Evolutionary conservation across 2,329 filamentous ascomycete genomes (phyloP), one percentile per base, ranked within the genome.

Genomic region (Clarireedia paspali): DNA sequence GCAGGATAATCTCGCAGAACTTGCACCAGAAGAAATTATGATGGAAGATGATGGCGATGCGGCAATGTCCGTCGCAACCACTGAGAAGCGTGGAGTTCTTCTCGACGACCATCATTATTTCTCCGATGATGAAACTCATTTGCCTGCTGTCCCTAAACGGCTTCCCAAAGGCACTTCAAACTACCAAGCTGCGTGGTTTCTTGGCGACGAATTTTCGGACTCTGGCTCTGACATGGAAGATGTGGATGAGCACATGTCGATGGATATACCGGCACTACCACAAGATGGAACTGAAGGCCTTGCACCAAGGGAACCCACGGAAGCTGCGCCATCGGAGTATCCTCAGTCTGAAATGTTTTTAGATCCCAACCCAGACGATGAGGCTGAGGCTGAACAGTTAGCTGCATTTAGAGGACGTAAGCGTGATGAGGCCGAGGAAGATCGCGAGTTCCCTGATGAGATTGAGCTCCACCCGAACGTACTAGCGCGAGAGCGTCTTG

Each of bases 61-160:
- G 64, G 69, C 76, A 59, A 63, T 80, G 65, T 77, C 76, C 3
- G 74, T 77, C 23, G 71, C 71, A 49, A 68, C 71, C 4, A 74
- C 76, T 2, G 76, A 79, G 45, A 85, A 85, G 68, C 95, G 92
- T 73, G 94, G 92, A 61, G 94, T 99, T 1, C 75, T 99, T 42
- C 78, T 99, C 9, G 94, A 99, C 63, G 92, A 97, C 63, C 92
- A 99, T 70, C 92, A 97, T 70, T 99, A 99, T 71, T 99, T 97
- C 68, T 91, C 91, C 0, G 92, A 97, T 45, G 90, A 94, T 47
- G 87, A 94, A 53, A 77, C 80, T 44, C 77, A 83, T 53, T 75
- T 79, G 17, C 75, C 83, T 17, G 72, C 78, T 38, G 73, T 75
- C 34, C 88, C 89, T 6, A 94, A 86, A 72, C 83, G 83, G 60